phyloP scores from a whole-genome alignment of 805 yeast genomes.

The Metschnikowia gruessii region DNA sequence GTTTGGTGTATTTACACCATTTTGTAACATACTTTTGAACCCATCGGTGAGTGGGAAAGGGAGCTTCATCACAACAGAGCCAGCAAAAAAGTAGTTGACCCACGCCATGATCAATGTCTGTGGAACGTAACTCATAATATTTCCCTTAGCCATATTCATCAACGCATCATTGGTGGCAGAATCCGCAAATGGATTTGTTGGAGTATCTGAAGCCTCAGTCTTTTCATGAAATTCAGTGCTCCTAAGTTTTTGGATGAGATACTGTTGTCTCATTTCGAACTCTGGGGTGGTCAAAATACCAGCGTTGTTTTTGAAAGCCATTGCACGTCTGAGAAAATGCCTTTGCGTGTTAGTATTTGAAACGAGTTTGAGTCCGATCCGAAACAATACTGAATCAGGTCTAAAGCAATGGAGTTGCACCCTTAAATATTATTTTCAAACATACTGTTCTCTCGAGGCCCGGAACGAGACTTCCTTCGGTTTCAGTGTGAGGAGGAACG shows the following conservation, averaged over 20 bases:
- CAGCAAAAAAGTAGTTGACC: conserved; percentile 91
- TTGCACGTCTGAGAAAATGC: conserved; percentile 59
- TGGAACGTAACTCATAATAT: conserved; percentile 80
- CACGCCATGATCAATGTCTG: conserved; percentile 95
- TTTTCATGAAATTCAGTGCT: conserved; percentile 57
- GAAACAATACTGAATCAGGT: too few species aligned
- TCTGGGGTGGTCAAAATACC: conserved; percentile 49
- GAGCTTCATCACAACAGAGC: conserved; percentile 71
- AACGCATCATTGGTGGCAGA: conserved; percentile 69
- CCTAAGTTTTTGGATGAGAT: conserved; percentile 46
- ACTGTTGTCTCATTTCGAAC: conserved; percentile 51
- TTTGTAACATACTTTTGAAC: conserved; percentile 90
- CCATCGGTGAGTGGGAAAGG: conserved; percentile 90
- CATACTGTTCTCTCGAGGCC: conserved; percentile 49
- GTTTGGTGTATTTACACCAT: conserved; percentile 79
- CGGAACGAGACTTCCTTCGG: conserved; percentile 53
- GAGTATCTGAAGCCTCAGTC: conserved; percentile 35
- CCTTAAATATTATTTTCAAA: too few species aligned
- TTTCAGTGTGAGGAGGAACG: conserved; percentile 56
- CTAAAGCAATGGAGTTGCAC: too few species aligned
- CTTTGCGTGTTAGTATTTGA: conserved; percentile 16
- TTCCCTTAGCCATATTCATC: conserved; percentile 74
- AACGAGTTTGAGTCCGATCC: too few species aligned
- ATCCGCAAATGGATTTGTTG: conserved; percentile 65
- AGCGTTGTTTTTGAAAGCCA: conserved; percentile 54